phyloP scores from a whole-genome alignment of 345 rosid species.

The Hibiscus syriacus region DNA sequence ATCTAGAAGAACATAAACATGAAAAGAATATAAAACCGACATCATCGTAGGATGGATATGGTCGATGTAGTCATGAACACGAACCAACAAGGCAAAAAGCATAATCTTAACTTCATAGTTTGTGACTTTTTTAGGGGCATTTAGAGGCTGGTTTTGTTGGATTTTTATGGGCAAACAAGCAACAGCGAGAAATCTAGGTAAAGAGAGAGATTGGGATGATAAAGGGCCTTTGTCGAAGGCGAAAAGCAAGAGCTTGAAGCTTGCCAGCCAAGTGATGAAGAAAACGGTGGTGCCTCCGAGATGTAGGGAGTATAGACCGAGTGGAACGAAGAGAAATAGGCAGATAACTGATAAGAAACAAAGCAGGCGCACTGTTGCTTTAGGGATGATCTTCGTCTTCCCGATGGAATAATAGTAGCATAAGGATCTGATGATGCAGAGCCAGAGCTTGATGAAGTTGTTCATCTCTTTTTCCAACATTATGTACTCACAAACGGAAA shows the following conservation, averaged over 20 bases:
- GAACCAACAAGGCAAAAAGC: constrained; percentile 21
- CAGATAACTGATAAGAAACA: constrained; percentile 26
- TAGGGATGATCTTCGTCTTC: constrained; percentile 15
- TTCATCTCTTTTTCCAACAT: neutral
- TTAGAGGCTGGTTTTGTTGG: constrained; percentile 18
- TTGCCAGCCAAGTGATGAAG: constrained; percentile 48
- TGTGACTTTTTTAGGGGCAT: neutral
- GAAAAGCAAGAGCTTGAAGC: constrained; percentile 55
- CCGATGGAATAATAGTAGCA: constrained; percentile 6
- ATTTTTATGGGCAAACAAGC: constrained; percentile 61
- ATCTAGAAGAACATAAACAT: constrained; percentile 35
- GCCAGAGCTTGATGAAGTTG: neutral
- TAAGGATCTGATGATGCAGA: neutral
- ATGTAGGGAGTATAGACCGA: constrained; percentile 21
- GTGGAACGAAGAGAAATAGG: constrained; percentile 32
- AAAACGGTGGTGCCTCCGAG: constrained; percentile 30
- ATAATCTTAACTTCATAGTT: constrained; percentile 27
- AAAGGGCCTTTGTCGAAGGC: constrained; percentile 42
- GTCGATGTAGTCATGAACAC: constrained; percentile 20
- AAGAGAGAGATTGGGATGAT: constrained; percentile 23
- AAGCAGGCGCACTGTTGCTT: constrained; percentile 27
- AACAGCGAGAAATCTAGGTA: constrained; percentile 33
- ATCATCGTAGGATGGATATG: constrained; percentile 25
- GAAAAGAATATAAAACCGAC: constrained; percentile 25
- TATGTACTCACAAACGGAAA: neutral